Percentiles rank a stretch among this genome's conserved stretches.
Conservation (phyloP, 306 rosid species). For the Quercus ilex region DNA sequence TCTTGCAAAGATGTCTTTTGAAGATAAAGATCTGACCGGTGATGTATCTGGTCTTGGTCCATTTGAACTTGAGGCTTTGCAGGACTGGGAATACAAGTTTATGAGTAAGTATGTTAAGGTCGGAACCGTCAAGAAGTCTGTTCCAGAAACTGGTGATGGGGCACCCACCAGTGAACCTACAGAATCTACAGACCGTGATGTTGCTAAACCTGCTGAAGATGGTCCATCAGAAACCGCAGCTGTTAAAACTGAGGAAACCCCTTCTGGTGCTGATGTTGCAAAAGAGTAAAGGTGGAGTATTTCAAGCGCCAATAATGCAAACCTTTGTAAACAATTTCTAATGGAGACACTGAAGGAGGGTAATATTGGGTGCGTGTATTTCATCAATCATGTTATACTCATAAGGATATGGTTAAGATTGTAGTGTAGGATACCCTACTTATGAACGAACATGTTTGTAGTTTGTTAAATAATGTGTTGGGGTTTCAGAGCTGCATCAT, state of each 20-base stretch:
- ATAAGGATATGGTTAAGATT: not conserved
- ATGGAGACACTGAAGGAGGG: conserved; percentile 14
- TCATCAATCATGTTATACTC: not conserved
- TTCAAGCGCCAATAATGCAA: not conserved
- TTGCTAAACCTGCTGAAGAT: conserved; percentile 43
- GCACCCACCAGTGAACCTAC: conserved; percentile 44
- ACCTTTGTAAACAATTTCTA: not conserved
- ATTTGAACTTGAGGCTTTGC: conserved; percentile 75
- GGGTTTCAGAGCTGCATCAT: conserved; percentile 7
- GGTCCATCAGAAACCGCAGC: conserved; percentile 45
- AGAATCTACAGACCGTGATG: conserved; percentile 31
- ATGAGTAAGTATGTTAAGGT: conserved; percentile 85
- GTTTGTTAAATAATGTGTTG: conserved; percentile 24
- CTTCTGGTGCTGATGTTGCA: conserved; percentile 33
- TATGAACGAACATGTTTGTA: conserved; percentile 5
- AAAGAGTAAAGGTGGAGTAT: conserved; percentile 27
- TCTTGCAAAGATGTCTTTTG: conserved; percentile 97
- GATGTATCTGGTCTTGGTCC: conserved; percentile 84
- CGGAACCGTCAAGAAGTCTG: conserved; percentile 55
- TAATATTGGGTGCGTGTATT: conserved; percentile 19
- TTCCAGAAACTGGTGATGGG: conserved; percentile 46
- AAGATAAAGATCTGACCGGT: conserved; percentile 80
- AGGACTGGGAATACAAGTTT: conserved; percentile 96
- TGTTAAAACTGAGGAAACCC: conserved; percentile 49
- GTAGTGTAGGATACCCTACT: conserved; percentile 20